These are phyloP conservation scores for Globisporangium irregulare DNA, from an alignment of 352 stramenopile species.

Conservation along the genomic window DNA sequence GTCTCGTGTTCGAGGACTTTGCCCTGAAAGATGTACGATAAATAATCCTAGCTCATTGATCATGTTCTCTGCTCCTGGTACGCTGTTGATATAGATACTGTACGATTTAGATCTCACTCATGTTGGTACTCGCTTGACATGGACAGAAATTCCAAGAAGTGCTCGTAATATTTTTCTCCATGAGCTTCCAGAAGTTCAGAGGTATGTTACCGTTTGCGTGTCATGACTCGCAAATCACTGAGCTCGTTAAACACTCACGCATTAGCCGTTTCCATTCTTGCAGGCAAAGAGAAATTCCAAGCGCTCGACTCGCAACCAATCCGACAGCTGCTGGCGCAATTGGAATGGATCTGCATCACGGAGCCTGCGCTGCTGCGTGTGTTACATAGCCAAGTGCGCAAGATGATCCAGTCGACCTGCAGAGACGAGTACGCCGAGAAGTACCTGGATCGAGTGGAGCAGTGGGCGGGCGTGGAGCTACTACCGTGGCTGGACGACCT, in stretches of 20 bases:
- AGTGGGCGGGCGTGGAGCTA: slow-evolving; percentile 48
- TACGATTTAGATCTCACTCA: neutral
- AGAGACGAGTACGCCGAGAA: slow-evolving; percentile 49
- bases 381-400: slow-evolving; percentile 53
- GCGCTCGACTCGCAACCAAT: slow-evolving; percentile 49
- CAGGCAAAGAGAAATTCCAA: slow-evolving; percentile 49
- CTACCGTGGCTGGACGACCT: slow-evolving; percentile 62
- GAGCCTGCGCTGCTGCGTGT: slow-evolving; percentile 52
- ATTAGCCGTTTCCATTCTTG: neutral
- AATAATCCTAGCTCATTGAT: neutral
- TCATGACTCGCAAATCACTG: neutral
- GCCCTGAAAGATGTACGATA: slow-evolving; percentile 20
- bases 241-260: neutral
- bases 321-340: slow-evolving; percentile 43
- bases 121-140: neutral
- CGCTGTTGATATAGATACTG: neutral
- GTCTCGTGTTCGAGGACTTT: slow-evolving; percentile 52
- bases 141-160: slow-evolving; percentile 55
- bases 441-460: slow-evolving; percentile 44
- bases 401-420: slow-evolving; percentile 44
- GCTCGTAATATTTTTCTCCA: slow-evolving; percentile 66
- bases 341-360: slow-evolving; percentile 53
- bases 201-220: neutral
- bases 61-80: neutral
- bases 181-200: slow-evolving; percentile 68